Percentiles rank a stretch among this genome's conserved stretches.
Evolutionary conservation across 768 basidiomycete species (phyloP).

Genomic region (Vishniacozyma victoriae): DNA sequence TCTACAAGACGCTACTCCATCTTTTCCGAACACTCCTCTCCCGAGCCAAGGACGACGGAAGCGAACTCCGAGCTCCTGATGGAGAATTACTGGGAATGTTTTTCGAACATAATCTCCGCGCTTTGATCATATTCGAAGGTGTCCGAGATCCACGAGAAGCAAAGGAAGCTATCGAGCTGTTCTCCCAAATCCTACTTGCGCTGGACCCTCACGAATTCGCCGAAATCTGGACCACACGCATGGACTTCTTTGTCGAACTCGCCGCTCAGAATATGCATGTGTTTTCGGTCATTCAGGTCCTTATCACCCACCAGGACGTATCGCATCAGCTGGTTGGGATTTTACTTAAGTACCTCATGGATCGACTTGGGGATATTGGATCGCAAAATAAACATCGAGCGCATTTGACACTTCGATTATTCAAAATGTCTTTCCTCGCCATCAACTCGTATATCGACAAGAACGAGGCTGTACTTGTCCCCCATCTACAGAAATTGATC

Average conservation of each 20-base stretch:
- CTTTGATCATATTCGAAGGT: constrained; percentile 69
- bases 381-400: constrained; percentile 69
- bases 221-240: constrained; percentile 90
- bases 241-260: constrained; percentile 80
- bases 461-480: constrained; percentile 90
- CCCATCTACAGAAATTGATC: constrained; percentile 83
- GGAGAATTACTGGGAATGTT: constrained; percentile 80
- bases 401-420: constrained; percentile 77
- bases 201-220: constrained; percentile 88
- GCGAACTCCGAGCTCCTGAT: constrained; percentile 62
- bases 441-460: constrained; percentile 64
- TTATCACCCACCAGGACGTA: constrained; percentile 70
- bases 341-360: constrained; percentile 76
- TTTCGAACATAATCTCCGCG: constrained; percentile 76
- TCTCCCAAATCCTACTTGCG: constrained; percentile 67
- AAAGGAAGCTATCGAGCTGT: constrained; percentile 77
- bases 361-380: constrained; percentile 72
- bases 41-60: constrained; percentile 69
- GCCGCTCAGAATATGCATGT: constrained; percentile 70
- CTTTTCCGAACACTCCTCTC: constrained; percentile 75
- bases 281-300: constrained; percentile 74
- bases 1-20: constrained; percentile 82
- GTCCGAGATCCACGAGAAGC: constrained; percentile 53
- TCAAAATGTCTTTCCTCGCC: constrained; percentile 91
- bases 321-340: constrained; percentile 80